Evolutionary conservation across 2,329 filamentous ascomycete species (phyloP).

Genomic region (Helotiales sp.): DNA sequence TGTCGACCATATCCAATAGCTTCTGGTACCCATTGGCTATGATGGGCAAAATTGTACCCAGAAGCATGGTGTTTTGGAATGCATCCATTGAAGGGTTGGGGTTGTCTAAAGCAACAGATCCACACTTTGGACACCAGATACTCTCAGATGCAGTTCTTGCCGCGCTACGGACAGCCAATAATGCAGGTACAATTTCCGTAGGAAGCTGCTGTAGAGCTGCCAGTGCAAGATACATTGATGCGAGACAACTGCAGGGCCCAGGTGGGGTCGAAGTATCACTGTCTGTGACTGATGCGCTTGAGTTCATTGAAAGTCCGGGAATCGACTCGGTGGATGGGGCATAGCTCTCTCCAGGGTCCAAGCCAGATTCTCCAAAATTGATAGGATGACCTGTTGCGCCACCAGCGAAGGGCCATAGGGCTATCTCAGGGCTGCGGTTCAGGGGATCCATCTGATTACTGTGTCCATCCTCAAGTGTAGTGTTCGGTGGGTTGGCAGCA

Average conservation of each 20-base stretch:
- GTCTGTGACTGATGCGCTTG: constrained; percentile 26
- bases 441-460: too few species aligned
- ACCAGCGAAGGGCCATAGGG: constrained; percentile 36
- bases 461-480: constrained; percentile 13
- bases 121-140: constrained; percentile 57
- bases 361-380: constrained; percentile 31
- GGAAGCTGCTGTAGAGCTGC: constrained; percentile 40
- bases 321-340: constrained; percentile 1
- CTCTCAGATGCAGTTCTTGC: constrained; percentile 49
- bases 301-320: constrained; percentile 22
- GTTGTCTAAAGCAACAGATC: constrained; percentile 46
- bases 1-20: constrained; percentile 60
- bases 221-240: constrained; percentile 42
- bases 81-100: constrained; percentile 51
- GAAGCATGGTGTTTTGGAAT: constrained; percentile 64
- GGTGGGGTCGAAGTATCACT: constrained; percentile 22
- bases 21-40: constrained; percentile 61
- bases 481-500: neutral
- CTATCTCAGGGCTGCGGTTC: too few species aligned
- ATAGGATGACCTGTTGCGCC: constrained; percentile 28
- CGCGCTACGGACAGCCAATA: constrained; percentile 38
- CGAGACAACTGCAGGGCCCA: constrained; percentile 37
- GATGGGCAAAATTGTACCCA: constrained; percentile 61
- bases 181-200: constrained; percentile 35
- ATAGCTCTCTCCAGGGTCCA: constrained; percentile 12